These are phyloP conservation scores for Echria macrotheca DNA, from an alignment of 495 filamentous ascomycete genomes.

Conservation along the genomic window DNA sequence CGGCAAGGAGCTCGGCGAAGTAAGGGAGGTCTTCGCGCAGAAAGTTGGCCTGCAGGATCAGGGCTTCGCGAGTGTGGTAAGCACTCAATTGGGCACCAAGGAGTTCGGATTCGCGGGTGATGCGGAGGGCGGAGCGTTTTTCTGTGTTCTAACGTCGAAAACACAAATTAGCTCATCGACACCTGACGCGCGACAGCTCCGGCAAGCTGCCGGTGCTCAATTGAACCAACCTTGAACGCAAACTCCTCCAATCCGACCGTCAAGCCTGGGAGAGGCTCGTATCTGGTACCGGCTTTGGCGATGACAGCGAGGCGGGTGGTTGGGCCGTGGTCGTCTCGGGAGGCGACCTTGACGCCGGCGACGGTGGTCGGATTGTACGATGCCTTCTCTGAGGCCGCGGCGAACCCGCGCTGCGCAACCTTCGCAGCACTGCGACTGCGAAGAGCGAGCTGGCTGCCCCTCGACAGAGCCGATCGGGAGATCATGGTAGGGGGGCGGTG, in stretches of 20 bases:
- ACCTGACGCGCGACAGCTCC: constrained; percentile 13
- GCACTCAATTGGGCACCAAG: constrained; percentile 80
- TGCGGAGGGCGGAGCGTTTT: constrained; percentile 80
- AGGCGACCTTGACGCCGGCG: constrained; percentile 82
- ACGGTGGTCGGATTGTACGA: constrained; percentile 83
- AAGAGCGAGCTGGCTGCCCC: constrained; percentile 71
- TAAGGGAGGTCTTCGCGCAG: constrained; percentile 92
- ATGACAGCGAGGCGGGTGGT: constrained; percentile 87
- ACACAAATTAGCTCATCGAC: constrained; percentile 46
- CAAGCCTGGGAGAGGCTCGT: constrained; percentile 81
- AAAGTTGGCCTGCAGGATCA: constrained; percentile 90
- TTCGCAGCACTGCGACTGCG: constrained; percentile 57
- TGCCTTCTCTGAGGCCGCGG: constrained; percentile 70
- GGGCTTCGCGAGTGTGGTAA: constrained; percentile 85
- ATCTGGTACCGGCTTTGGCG: constrained; percentile 87
- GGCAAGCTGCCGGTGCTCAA: neutral
- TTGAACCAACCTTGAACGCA: constrained; percentile 81
- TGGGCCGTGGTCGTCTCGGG: constrained; percentile 78
- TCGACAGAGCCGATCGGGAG: constrained; percentile 72
- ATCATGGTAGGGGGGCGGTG: constrained; percentile 65
- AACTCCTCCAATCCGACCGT: constrained; percentile 85
- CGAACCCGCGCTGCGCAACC: constrained; percentile 61
- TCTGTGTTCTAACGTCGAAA: constrained; percentile 62
- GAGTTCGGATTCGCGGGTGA: constrained; percentile 90
- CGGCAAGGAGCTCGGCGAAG: constrained; percentile 91